Base-by-base conservation (phyloP, 2,329 filamentous ascomycete genomes). In the Cryphonectria radicalis region DNA sequence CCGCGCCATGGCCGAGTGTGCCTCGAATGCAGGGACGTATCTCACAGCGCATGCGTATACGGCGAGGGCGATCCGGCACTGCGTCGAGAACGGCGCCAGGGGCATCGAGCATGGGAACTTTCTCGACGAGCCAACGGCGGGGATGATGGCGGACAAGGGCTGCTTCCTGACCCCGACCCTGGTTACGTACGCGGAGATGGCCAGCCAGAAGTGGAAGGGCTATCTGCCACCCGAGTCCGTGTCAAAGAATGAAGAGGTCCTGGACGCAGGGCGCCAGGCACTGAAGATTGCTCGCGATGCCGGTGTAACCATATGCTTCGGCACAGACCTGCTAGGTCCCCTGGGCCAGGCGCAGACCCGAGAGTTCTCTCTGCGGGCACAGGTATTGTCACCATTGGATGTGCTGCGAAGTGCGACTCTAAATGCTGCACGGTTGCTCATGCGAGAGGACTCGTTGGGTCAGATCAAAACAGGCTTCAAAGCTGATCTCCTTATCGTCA, bases 1-100 rank as follows among this genome's bases (percentile, higher is more conserved):
- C 68, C 78, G 79, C 32, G 85, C 87, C 4, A 87, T 89, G 64
- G 81, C 82, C 0, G 81, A 80, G 28, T 83, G 83, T 22, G 86
- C 86, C 2, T 76, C 73, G 5, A 83, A 86, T 67, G 78, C 80
- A 0, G 81, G 82, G 1, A 87, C 83, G 0, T 87, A 85, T 73
- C 85, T 88, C 1, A 88, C 86, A 2, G 84, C 84, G 4, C 86
- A 89, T 74, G 84, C 85, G 0, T 88, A 89, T 74, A 88, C 85
- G 0, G 80, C 84, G 6, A 73, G 79, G 63, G 82, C 85, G 0
- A 88, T 89, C 60, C 79, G 81, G 25, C 85, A 86, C 71, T 85
- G 84, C 8, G 78, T 89, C 43, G 79, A 83, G 22, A 84, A 88
- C 66, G 87, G 87, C 7, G 85, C 84, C 2, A 79, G 75, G 40